Evolutionary conservation across 2,329 filamentous ascomycete species (phyloP), one percentile per base, ranked within the genome.

Genomic region (Waltergamsia citrina): DNA sequence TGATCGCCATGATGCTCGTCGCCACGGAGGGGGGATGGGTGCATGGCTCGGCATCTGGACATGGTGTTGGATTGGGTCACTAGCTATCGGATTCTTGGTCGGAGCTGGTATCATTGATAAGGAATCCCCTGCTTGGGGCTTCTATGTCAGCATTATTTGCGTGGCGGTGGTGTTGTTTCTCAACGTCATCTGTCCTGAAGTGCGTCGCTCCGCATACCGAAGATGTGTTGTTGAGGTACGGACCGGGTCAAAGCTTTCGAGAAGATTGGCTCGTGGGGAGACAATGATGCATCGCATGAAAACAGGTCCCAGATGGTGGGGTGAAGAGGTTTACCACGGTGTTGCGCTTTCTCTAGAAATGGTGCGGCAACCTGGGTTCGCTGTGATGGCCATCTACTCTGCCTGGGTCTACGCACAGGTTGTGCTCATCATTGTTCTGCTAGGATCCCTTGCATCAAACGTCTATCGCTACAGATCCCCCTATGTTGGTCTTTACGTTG

Each of bases 1-100:
- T 2, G 69, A 79, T 37, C 57, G 69, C 10, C 74, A 73, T 43
- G 83, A 87, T 52, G 71, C 82, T 14, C 72, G 83, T 35, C 67
- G 82, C 26, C 80, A 86, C 47, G 84, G 84, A 7, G 81, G 83
- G 10, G 83, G 84, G 1, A 78, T 87, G 62, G 84, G 84, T 1
- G 61, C 83, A n/a, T 88, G 83, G 84, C 64, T 86, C 8, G 80
- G 81, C 2, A 66, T 83, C 35, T 87, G 82, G 81, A 78, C 79
- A 1, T 88, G 79, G 75, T 84, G 80, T 50, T 83, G 74, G 54
- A 75, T 84, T 45, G 80, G 78, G 6, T 84, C 81, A 16, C 65
- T 87, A 16, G 74, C 76, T 1, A 50, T 85, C 24, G 83, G 84
- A 0, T 88, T 87, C 48, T 59, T 83, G 37, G 62, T 84, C 25